A percentile compares a stretch with the other conserved stretches of the same genome.
These are phyloP conservation scores for Naegleria fowleri DNA, from an alignment of 208 protist genomes.

Conservation along the genomic window DNA sequence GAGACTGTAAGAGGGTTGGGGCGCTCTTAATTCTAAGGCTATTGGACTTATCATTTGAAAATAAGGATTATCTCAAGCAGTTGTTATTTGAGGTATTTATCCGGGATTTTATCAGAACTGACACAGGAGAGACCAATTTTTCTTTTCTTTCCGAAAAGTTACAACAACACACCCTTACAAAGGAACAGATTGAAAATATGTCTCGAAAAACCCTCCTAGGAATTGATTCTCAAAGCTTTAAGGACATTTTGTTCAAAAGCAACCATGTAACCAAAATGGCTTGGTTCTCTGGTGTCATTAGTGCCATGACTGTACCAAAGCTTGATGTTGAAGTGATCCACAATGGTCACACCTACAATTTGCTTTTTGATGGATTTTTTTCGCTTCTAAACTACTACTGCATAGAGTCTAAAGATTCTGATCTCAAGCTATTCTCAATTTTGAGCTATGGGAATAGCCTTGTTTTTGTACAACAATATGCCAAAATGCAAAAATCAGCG, in stretches of 20 bases:
- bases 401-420: neutral
- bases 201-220: neutral
- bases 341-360: neutral
- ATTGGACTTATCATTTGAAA: neutral
- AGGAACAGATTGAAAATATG: neutral
- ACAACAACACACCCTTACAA: neutral
- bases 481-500: neutral
- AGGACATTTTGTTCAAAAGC: neutral
- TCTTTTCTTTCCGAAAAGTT: neutral
- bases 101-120: neutral
- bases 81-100: neutral
- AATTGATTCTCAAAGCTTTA: neutral
- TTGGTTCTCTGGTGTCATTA: neutral
- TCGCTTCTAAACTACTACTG: neutral
- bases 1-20: neutral
- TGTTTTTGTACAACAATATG: neutral
- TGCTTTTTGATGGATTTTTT: neutral
- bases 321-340: neutral
- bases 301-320: neutral
- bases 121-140: neutral
- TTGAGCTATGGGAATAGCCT: neutral
- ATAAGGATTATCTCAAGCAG: neutral
- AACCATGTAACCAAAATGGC: neutral
- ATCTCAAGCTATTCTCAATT: neutral
- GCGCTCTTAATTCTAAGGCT: neutral